Conservation (phyloP, 2,329 filamentous ascomycete genomes). For the Colletotrichum lindemuthianum region DNA sequence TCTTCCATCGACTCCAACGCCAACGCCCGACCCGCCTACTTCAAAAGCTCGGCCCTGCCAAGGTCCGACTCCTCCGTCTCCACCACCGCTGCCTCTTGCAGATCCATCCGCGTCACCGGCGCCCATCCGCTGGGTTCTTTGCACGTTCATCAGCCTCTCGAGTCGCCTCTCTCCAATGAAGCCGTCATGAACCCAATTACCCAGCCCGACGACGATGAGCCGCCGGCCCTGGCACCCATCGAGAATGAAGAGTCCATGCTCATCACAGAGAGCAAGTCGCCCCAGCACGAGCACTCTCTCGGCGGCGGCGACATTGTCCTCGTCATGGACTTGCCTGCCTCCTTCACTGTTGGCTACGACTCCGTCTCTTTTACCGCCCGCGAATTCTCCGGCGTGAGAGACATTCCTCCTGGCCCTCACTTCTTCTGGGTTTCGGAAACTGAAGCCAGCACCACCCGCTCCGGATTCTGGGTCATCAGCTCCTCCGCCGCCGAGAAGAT, state of each 20-base stretch:
- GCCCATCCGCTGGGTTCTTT: constrained; percentile 55
- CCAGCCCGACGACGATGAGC: constrained; percentile 39
- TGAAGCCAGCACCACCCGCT: constrained; percentile 58
- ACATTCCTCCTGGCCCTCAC: constrained; percentile 66
- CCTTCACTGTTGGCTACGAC: constrained; percentile 65
- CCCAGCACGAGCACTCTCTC: constrained; percentile 40
- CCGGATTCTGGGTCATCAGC: constrained; percentile 67
- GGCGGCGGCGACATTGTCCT: constrained; percentile 62
- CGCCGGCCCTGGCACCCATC: constrained; percentile 45
- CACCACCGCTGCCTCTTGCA: constrained; percentile 38
- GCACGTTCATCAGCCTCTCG: constrained; percentile 47
- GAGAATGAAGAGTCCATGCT: background rate
- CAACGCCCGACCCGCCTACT: constrained; percentile 32
- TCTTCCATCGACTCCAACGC: constrained; percentile 35
- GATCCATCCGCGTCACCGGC: constrained; percentile 52
- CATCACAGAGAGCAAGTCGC: constrained; percentile 35
- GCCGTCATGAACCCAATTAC: constrained; percentile 36
- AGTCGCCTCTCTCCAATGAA: constrained; percentile 32
- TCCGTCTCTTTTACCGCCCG: constrained; percentile 57
- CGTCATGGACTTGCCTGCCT: constrained; percentile 60
- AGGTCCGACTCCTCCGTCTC: constrained; percentile 53
- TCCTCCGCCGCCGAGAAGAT: constrained; percentile 44
- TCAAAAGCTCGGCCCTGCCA: constrained; percentile 40
- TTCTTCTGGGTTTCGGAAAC: constrained; percentile 68
- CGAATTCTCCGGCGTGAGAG: constrained; percentile 63